These are phyloP conservation scores for Rossbeevera mucosa DNA, from an alignment of 768 basidiomycete genomes.

Conservation along the genomic window DNA sequence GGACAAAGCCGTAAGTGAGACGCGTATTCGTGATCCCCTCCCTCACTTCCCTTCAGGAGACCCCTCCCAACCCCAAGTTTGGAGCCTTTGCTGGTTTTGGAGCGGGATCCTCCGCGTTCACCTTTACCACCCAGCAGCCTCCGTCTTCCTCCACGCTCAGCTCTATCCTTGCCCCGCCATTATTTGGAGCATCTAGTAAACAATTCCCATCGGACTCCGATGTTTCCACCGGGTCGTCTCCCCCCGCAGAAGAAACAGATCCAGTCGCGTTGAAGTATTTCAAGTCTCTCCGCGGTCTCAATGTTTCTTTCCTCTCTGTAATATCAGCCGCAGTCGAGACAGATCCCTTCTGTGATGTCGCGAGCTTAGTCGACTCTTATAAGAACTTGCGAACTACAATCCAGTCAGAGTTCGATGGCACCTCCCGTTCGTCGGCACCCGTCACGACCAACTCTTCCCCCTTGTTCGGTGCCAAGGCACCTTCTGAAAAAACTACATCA, in stretches of 20 bases:
- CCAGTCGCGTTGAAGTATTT: constrained; percentile 51
- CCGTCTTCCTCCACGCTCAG: constrained; percentile 9
- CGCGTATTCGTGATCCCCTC: constrained; percentile 11
- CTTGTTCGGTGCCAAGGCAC: constrained; percentile 7
- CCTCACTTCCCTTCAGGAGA: constrained; percentile 19
- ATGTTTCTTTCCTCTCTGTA: constrained; percentile 58
- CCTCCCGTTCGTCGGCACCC: constrained; percentile 15
- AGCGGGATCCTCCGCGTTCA: constrained; percentile 32
- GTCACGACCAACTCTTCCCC: constrained; percentile 12
- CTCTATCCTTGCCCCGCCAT: constrained; percentile 24
- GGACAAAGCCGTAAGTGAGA: constrained; percentile 24
- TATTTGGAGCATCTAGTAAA: constrained; percentile 1
- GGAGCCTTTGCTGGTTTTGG: constrained; percentile 53
- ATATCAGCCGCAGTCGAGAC: constrained; percentile 54
- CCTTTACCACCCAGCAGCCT: constrained; percentile 33
- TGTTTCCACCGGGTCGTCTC: constrained; percentile 5
- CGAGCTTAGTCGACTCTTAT: constrained; percentile 55
- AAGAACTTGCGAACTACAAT: constrained; percentile 49
- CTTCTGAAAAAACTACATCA: constrained; percentile 14
- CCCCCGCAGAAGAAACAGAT: constrained; percentile 26
- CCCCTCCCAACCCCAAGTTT: constrained; percentile 42
- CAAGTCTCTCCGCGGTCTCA: constrained; percentile 68
- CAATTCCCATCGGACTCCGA: constrained; percentile 28
- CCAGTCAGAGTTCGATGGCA: constrained; percentile 51
- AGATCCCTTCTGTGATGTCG: constrained; percentile 68